Evolutionary conservation across 345 rosid genomes (phyloP).

Genomic region (Trapa incisa): DNA sequence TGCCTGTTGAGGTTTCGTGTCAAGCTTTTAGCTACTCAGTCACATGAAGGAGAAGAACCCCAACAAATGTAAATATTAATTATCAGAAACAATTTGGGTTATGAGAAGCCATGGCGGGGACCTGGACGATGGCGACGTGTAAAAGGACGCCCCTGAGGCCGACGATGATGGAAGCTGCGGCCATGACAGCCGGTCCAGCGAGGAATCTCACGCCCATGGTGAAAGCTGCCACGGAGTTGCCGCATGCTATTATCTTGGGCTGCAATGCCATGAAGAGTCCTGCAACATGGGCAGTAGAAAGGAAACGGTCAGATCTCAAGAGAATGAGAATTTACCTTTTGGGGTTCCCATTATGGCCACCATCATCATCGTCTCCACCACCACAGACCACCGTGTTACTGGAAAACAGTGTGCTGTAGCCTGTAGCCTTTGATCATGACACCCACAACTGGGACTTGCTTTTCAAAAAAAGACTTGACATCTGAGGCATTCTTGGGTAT

Average conservation of each 20-base stretch:
- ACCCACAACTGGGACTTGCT: background rate
- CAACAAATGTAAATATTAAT: too few relatives aligned
- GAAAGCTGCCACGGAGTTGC: constrained; percentile 69
- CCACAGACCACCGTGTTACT: background rate
- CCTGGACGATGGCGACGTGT: constrained; percentile 92
- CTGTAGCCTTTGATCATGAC: background rate
- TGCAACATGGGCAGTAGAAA: constrained; percentile 9
- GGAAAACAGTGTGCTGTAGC: background rate
- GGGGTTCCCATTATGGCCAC: background rate
- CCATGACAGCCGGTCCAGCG: constrained; percentile 95
- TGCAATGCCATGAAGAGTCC: constrained; percentile 99
- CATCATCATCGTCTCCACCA: constrained; percentile 3
- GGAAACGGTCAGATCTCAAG: background rate
- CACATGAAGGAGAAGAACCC: too few relatives aligned
- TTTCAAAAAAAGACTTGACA: background rate
- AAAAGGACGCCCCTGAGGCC: constrained; percentile 82
- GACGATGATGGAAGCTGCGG: constrained; percentile 67
- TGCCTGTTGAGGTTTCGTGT: constrained; percentile 8
- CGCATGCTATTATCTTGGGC: constrained; percentile 96
- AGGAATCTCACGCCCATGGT: constrained; percentile 92
- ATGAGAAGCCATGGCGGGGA: background rate
- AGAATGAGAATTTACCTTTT: background rate
- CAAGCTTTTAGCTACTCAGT: too few relatives aligned
- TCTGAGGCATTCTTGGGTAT: too few relatives aligned
- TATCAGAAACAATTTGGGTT: too few relatives aligned